Evolutionary conservation across 495 filamentous ascomycete species (phyloP).

Genomic region (Opeltia flavorubescens): DNA sequence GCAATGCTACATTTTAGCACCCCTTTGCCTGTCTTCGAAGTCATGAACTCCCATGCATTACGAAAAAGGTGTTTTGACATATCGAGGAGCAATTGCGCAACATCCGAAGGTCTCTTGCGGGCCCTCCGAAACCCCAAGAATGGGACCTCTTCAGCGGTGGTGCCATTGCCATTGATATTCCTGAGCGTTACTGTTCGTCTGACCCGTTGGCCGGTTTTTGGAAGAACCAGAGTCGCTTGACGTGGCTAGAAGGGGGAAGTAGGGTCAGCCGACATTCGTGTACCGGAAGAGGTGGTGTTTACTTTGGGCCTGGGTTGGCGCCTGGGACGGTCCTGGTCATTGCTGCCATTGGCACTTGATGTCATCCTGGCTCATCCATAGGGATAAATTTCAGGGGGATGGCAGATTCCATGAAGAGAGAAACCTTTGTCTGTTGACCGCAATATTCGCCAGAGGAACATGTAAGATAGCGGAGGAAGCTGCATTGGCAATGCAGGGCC

Average conservation of each 20-base stretch:
- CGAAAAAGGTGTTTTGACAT: slow-evolving; percentile 2
- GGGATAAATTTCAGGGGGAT: no score
- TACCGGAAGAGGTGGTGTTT: no score
- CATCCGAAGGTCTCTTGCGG: slow-evolving; percentile 11
- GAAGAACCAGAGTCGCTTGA: slow-evolving; percentile 40
- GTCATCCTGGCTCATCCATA: no score
- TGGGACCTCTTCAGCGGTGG: slow-evolving; percentile 26
- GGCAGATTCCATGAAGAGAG: no score
- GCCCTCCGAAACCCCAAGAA: slow-evolving; percentile 17
- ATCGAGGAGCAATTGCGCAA: slow-evolving; percentile 4
- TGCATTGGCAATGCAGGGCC: no score
- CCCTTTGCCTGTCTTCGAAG: slow-evolving; percentile 49
- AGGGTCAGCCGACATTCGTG: no score
- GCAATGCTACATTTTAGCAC: slow-evolving; percentile 89
- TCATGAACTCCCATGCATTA: slow-evolving; percentile 25
- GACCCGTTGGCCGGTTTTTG: slow-evolving; percentile 36
- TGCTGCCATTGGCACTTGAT: no score
- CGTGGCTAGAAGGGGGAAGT: slow-evolving; percentile 26
- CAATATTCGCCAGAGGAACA: no score
- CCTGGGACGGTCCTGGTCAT: no score
- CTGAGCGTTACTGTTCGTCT: slow-evolving; percentile 34
- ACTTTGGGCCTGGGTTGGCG: no score
- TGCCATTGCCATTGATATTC: slow-evolving; percentile 9
- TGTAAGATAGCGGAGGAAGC: no score
- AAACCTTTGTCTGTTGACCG: no score